Base-by-base conservation (phyloP, 768 basidiomycete species). In the Boletus eberwhitei region DNA sequence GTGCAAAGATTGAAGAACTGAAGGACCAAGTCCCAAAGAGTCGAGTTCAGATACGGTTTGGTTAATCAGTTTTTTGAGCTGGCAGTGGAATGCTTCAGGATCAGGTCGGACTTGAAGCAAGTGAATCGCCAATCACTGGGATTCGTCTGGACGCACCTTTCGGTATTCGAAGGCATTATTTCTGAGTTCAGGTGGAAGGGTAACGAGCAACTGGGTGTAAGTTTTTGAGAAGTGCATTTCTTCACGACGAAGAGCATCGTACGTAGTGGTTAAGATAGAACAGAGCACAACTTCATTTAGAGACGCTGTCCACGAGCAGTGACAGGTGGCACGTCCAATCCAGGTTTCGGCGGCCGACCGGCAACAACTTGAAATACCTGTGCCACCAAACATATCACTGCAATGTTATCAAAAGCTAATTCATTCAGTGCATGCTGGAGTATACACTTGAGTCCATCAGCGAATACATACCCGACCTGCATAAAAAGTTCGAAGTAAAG, bases 51-150 rank as follows among this genome's bases (percentile, higher is more conserved):
- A 70, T 1, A 89, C 90, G 36, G 93, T 82, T 64, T 86, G 79
- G 58, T 90, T 89, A 61, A 98, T 94, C 31, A 95, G 74, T 62
- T 90, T 93, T 74, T 98, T 97, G 52, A 98, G 84, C 89, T 96
- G n/a, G 8, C 61, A 7, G 13, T 35, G 4, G 26, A 14, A 17
- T 12, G 35, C n/a, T 35, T 39, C 31, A 21, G 35, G 35, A 9
- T 43, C 29, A 37, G 13, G 16, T n/a, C 17, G 5, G 35, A 26
- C 16, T 5, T n/a, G 34, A 11, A 34, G 16, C 14, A 22, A 36
- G 31, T 1, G 35, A 13, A 21, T 8, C n/a, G 16, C 17, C 17
- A 7, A 13, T 24, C 38, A 6, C 3, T 2, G 26, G 17, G 19
- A 24, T 12, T 29, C 48, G 29, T 47, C 35, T n/a, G 16, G 31